Evolutionary conservation across 1,139 yeast genomes (phyloP), one percentile per base, ranked within the genome.

Genomic region (Lodderomyces orthopsilosis): DNA sequence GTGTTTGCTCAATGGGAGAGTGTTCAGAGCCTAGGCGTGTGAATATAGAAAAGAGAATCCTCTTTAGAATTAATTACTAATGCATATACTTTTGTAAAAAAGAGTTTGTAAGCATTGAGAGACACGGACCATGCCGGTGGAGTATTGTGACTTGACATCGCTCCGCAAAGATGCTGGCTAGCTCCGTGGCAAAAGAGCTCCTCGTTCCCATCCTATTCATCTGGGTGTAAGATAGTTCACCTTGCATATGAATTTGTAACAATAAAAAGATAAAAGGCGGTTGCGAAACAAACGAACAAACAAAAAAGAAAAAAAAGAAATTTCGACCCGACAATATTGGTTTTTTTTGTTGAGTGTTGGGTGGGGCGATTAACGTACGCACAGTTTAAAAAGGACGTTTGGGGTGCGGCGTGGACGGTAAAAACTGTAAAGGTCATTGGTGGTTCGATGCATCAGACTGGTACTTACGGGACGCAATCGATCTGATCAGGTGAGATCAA

Each of bases 1-100:
- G 90, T 87, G 6, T 89, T 88, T 65, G 91, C 95, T 9, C 96
- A 89, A 62, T 93, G 98, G 98, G 74, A 74, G 37, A 13, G 37
- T 23, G 37, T 39, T 22, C 34, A 30, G n/a, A 30, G 34, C 15
- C 12, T 30, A 30, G 34, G 34, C 4, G 17, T n/a, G 15, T 27
- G n/a, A 27, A 6, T n/a, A n/a, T 9, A 9, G 12, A 22, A 22
- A 22, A 22, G 9, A 22, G 24, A 26, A n/a, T n/a, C n/a, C n/a
- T n/a, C n/a, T n/a, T 4, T 24, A 24, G 27, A 27, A 9, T 13
- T 27, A 27, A 27, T 27, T 27, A 6, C 9, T 24, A 24, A 24
- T 24, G 9, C 10, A 24, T 4, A 24, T 21, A 21, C 8, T 21
- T 21, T n/a, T n/a, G n/a, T n/a, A n/a, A n/a, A n/a, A n/a, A n/a